Conservation (phyloP, 176 grass and related monocot species). For the Bolboschoenus planiculmis region DNA sequence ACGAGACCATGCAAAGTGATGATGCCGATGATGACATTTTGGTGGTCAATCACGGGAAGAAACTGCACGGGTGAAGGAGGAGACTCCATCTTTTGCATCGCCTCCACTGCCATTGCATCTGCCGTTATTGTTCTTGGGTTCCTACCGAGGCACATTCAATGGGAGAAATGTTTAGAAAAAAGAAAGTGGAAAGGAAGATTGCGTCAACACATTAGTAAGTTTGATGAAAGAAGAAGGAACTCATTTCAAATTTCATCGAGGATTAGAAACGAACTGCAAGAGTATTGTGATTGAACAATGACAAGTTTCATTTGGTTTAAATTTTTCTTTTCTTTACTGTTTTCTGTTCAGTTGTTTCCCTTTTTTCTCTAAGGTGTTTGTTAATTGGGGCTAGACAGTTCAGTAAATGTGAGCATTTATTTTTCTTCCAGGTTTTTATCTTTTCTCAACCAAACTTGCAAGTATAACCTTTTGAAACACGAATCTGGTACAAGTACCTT, state of each 20-base stretch:
- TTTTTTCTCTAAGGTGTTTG: not conserved
- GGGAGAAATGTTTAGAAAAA: not conserved
- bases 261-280: not conserved
- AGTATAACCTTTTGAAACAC: not conserved
- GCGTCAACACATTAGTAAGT: not conserved
- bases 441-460: not conserved
- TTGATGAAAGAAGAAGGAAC: not conserved
- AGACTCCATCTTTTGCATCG: conserved; percentile 87
- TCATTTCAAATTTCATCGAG: not conserved
- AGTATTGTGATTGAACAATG: not conserved
- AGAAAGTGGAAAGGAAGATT: not conserved
- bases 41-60: conserved; percentile 57
- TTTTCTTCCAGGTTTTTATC: not conserved
- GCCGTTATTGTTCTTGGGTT: conserved; percentile 75
- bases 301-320: not conserved
- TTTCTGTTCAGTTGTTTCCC: not conserved
- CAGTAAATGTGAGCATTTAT: not conserved
- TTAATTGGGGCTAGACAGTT: not conserved
- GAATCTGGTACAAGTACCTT: not conserved
- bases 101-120: conserved; percentile 77
- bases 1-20: conserved; percentile 87
- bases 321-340: not conserved
- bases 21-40: conserved; percentile 71
- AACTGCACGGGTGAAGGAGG: conserved; percentile 81
- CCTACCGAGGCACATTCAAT: conserved; percentile 21